These are phyloP conservation scores for Malus asiatica DNA, from an alignment of 306 rosid genomes.

Conservation along the genomic window DNA sequence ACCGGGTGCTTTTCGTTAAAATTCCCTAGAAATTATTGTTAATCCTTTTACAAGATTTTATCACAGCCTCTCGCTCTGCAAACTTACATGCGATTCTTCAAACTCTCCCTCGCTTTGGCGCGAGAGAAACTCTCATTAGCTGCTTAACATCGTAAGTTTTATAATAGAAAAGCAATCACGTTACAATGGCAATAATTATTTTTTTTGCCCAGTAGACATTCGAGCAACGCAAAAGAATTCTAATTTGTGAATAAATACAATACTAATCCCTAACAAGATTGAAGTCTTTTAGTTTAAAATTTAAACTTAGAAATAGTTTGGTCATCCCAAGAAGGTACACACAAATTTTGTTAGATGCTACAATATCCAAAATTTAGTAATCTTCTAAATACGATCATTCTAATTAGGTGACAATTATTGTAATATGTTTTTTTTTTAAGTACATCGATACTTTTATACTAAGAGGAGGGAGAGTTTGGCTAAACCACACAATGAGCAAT, in stretches of 20 bases:
- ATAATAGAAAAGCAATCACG: neutral
- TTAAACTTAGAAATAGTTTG: neutral
- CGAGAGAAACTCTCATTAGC: neutral
- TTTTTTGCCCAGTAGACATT: too few species aligned
- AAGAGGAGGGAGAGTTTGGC: too few species aligned
- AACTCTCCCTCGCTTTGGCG: neutral
- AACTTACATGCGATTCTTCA: neutral
- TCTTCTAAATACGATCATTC: neutral
- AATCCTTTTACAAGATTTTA: neutral
- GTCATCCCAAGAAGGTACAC: neutral
- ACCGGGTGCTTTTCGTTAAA: too few species aligned
- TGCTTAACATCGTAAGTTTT: too few species aligned
- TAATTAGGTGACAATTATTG: neutral
- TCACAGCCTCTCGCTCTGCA: accelerated
- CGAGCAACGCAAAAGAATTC: neutral
- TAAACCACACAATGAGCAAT: too few species aligned
- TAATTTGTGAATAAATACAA: neutral
- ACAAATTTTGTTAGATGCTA: neutral
- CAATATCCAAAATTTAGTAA: neutral
- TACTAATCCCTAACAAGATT: neutral
- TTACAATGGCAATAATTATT: neutral
- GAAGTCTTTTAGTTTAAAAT: neutral
- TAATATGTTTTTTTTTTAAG: too few species aligned
- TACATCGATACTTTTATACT: too few species aligned
- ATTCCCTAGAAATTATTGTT: too few species aligned